phyloP scores from a whole-genome alignment of 2,329 filamentous ascomycete species.

The Xylariaceae sp. region DNA sequence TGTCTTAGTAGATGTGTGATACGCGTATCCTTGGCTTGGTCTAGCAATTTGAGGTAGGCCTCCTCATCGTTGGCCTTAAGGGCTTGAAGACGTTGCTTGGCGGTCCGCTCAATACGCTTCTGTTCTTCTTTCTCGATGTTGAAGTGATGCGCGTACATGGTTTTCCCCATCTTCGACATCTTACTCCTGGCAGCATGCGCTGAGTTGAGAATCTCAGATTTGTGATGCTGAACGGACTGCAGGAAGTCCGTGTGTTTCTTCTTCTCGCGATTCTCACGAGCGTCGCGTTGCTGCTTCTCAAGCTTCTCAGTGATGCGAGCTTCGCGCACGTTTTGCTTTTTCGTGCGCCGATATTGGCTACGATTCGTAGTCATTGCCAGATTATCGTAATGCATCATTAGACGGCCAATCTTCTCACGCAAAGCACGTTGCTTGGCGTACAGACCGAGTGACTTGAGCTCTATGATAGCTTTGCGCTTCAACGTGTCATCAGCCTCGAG shows the following conservation, averaged over 20 bases:
- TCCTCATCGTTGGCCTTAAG: slow-evolving; percentile 99
- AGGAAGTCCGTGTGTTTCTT: slow-evolving; percentile 96
- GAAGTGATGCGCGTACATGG: slow-evolving; percentile 89
- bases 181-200: slow-evolving; percentile 71
- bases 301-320: slow-evolving; percentile 97
- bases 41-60: slow-evolving; percentile 95
- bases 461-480: slow-evolving; percentile 89
- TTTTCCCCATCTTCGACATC: slow-evolving; percentile 81
- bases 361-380: slow-evolving; percentile 97
- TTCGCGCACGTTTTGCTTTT: slow-evolving; percentile 95
- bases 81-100: slow-evolving; percentile 98
- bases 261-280: slow-evolving; percentile 93
- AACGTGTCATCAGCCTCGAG: slow-evolving; percentile 76
- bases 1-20: slow-evolving; percentile 96
- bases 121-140: slow-evolving; percentile 99
- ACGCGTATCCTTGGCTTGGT: slow-evolving; percentile 98
- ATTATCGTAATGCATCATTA: slow-evolving; percentile 95
- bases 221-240: slow-evolving; percentile 81
- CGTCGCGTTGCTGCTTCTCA: slow-evolving; percentile 97
- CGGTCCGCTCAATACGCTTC: slow-evolving; percentile 95
- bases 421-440: slow-evolving; percentile 85
- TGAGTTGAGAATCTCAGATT: slow-evolving; percentile 72
- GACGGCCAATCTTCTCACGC: slow-evolving; percentile 82
- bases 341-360: slow-evolving; percentile 85
- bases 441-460: slow-evolving; percentile 89